Evolutionary conservation across 768 basidiomycete genomes (phyloP).

Genomic region (Leccinum olivaceopallidum): DNA sequence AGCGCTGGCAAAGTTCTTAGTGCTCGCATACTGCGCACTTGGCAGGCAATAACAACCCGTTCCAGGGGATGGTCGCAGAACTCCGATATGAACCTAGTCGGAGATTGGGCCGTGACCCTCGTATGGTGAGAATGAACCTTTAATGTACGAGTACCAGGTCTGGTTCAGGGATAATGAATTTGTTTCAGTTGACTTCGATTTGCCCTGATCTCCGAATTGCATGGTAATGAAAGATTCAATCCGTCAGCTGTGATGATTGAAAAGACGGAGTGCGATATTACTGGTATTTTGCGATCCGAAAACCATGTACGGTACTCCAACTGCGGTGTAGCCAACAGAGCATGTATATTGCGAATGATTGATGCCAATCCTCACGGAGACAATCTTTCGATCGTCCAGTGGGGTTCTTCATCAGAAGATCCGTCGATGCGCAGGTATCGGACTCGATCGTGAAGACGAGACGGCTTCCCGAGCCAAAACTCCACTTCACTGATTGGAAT

Average conservation of each 20-base stretch:
- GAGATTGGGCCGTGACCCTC: constrained; percentile 1
- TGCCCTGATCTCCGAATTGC: constrained; percentile 6
- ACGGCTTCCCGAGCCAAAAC: constrained; percentile 98
- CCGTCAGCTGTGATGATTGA: neutral
- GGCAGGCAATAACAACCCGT: neutral
- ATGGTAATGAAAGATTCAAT: neutral
- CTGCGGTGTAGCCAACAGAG: neutral
- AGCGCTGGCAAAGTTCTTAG: neutral
- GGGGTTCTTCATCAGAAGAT: constrained; percentile 46
- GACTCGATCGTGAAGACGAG: constrained; percentile 88
- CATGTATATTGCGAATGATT: neutral
- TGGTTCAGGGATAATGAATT: neutral
- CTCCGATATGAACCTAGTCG: neutral
- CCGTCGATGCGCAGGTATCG: constrained; percentile 62
- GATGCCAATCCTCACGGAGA: constrained; percentile 52
- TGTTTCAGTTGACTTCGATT: neutral
- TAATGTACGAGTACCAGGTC: neutral
- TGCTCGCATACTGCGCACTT: neutral
- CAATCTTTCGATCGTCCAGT: constrained; percentile 80
- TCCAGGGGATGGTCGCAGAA: neutral
- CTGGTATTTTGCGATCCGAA: constrained; percentile 16
- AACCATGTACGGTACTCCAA: neutral
- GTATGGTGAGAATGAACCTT: neutral
- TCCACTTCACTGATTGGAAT: constrained; percentile 75
- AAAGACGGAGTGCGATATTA: neutral